Evolutionary conservation across 2,329 filamentous ascomycete genomes (phyloP).

Genomic region (Penicillium hesseltinei): DNA sequence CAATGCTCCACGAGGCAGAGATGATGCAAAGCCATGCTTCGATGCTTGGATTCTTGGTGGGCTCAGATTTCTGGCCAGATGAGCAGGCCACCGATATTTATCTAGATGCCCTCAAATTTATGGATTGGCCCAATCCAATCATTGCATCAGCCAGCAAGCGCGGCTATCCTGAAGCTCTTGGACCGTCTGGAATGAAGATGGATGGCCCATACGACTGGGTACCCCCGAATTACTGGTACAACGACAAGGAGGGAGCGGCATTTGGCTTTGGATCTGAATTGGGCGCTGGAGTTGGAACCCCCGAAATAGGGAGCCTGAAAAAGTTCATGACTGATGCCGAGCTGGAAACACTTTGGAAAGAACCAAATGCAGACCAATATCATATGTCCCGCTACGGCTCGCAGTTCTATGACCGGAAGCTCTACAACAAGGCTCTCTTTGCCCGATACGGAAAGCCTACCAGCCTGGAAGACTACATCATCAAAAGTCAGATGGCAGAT

Average conservation of each 20-base stretch:
- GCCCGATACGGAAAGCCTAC: constrained; percentile 53
- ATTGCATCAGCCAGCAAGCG: constrained; percentile 58
- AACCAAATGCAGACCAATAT: constrained; percentile 53
- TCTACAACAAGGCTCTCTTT: constrained; percentile 59
- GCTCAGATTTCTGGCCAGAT: constrained; percentile 64
- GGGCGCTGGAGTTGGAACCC: constrained; percentile 62
- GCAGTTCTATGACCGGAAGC: constrained; percentile 54
- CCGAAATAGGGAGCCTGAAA: constrained; percentile 54
- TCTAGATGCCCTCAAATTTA: constrained; percentile 48
- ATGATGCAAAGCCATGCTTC: constrained; percentile 62
- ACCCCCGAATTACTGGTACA: constrained; percentile 64
- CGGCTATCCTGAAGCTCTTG: constrained; percentile 53
- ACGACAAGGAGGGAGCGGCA: constrained; percentile 53
- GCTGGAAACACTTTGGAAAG: constrained; percentile 56
- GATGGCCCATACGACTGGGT: constrained; percentile 66
- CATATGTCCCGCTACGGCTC: constrained; percentile 61
- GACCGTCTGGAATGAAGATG: constrained; percentile 64
- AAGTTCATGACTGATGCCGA: constrained; percentile 55
- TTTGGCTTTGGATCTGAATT: constrained; percentile 65
- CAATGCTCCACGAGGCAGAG: constrained; percentile 59
- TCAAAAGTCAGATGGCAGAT: constrained; percentile 61
- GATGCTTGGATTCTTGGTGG: constrained; percentile 58
- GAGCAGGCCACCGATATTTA: constrained; percentile 56
- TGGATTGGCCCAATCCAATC: constrained; percentile 58
- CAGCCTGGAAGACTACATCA: constrained; percentile 57